These are phyloP conservation scores for Allantophomopsis cytisporea DNA, from an alignment of 2,329 filamentous ascomycete species.

Conservation along the genomic window DNA sequence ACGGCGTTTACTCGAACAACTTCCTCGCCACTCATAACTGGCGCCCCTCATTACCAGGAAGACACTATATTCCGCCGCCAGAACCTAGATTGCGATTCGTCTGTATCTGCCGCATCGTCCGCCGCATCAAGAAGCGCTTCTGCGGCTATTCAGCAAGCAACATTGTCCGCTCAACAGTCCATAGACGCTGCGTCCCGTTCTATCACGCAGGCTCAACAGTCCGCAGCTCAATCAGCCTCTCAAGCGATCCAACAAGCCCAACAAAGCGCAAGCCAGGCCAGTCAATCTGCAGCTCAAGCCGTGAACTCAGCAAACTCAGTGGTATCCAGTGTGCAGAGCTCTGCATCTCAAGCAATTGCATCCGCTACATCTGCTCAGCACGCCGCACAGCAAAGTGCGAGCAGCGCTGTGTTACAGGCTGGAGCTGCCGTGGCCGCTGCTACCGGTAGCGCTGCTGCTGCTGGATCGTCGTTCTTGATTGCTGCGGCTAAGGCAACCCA, in stretches of 20 bases:
- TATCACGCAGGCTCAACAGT: constrained; percentile 1
- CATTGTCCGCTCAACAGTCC: constrained; percentile 3
- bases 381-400: constrained; percentile 8
- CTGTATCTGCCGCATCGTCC: no score
- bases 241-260: constrained; percentile 10
- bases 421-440: constrained; percentile 14
- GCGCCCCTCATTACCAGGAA: no score
- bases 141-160: constrained; percentile 8
- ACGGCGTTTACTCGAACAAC: no score
- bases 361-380: constrained; percentile 2
- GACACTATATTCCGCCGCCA: no score
- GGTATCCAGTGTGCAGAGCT: not conserved
- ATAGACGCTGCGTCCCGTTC: constrained; percentile 1
- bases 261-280: not conserved
- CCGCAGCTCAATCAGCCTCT: constrained; percentile 5
- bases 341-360: not conserved
- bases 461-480: constrained; percentile 12
- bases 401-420: constrained; percentile 11
- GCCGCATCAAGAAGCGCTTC: constrained; percentile 9
- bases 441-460: constrained; percentile 15
- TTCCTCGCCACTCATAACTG: no score
- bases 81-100: no score
- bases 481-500: constrained; percentile 12
- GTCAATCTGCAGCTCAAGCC: not conserved
- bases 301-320: not conserved